These are phyloP conservation scores for Eucommia ulmoides DNA, from an alignment of 257 asterid species.

Conservation along the genomic window DNA sequence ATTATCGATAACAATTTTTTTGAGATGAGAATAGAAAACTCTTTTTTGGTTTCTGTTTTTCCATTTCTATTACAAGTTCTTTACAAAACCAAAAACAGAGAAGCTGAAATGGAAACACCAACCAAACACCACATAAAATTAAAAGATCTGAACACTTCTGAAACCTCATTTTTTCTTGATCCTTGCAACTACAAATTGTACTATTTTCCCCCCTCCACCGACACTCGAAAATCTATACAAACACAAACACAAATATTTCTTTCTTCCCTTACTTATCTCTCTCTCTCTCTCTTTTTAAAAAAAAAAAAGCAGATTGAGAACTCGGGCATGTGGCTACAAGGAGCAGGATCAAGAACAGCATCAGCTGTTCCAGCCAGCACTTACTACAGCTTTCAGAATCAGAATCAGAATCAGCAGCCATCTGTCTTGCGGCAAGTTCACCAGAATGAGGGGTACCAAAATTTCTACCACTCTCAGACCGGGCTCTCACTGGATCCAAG, in stretches of 20 bases:
- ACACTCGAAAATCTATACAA: too few species aligned
- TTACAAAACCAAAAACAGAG: background rate
- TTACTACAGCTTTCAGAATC: constrained; percentile 27
- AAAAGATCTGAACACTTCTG: too few species aligned
- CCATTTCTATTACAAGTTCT: background rate
- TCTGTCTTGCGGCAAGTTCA: constrained; percentile 72
- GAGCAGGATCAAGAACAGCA: constrained; percentile 57
- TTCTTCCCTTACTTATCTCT: background rate
- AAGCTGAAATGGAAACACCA: background rate
- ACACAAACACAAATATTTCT: too few species aligned
- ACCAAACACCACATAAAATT: background rate
- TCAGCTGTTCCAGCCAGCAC: constrained; percentile 60
- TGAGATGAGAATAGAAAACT: too few species aligned
- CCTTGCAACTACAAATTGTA: background rate
- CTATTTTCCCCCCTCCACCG: background rate
- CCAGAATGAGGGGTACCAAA: constrained; percentile 68
- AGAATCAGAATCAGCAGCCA: constrained; percentile 60
- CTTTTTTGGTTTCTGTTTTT: too few species aligned
- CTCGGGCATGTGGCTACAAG: constrained; percentile 72
- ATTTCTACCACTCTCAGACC: constrained; percentile 61
- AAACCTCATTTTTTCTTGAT: background rate
- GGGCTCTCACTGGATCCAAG: constrained; percentile 49
- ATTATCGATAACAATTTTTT: too few species aligned
- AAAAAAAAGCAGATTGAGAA: constrained; percentile 40
- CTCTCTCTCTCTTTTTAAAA: background rate